A percentile compares a stretch with the other conserved stretches of the same genome.
Conservation (phyloP, 176 grass and related monocot species). For the Bolboschoenus planiculmis region DNA sequence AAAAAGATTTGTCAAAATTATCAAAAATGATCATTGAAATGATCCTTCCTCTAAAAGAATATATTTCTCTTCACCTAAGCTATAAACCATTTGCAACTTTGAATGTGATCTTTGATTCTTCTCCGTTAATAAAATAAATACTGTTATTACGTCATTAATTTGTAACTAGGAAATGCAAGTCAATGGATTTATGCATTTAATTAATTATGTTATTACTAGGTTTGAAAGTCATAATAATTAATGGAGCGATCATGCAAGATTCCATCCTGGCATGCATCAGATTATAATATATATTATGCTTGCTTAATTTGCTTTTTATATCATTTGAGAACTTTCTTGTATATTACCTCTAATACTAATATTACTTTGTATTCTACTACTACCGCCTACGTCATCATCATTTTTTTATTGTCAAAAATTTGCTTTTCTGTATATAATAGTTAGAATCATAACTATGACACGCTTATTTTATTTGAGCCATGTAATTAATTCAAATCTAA, state of each 20-base stretch:
- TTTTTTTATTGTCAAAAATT: neutral
- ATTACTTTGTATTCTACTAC: neutral
- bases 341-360: too few species aligned
- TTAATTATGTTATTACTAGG: neutral
- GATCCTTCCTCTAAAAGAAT: neutral
- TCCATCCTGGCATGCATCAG: neutral
- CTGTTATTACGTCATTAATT: neutral
- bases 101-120: neutral
- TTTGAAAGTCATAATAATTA: neutral
- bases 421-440: too few species aligned
- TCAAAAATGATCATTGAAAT: too few species aligned
- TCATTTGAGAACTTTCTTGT: neutral
- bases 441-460: too few species aligned
- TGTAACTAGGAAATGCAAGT: too few species aligned
- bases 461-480: neutral
- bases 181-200: neutral
- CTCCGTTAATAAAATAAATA: neutral
- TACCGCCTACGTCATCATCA: neutral
- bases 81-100: neutral
- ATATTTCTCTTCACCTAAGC: neutral
- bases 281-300: neutral
- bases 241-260: neutral
- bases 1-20: too few species aligned
- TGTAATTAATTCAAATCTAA: neutral
- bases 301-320: neutral